Evolutionary conservation across 169 alveolate species (phyloP).

Genomic region (Plasmodium ovale): DNA sequence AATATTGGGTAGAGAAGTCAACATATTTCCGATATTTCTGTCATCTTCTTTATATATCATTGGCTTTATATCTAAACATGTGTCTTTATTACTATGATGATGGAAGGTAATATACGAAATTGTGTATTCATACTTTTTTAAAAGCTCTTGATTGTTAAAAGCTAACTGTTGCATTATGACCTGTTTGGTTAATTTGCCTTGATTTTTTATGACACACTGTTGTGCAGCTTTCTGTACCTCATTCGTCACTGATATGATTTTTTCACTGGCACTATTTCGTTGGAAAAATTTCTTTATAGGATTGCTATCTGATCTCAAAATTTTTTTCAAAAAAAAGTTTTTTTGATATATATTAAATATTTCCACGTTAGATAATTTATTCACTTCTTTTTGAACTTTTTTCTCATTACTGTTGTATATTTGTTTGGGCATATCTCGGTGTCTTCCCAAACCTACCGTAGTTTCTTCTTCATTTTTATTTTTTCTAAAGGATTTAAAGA

Average conservation of each 20-base stretch:
- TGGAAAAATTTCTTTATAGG: constrained; percentile 8
- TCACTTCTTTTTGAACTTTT: no score
- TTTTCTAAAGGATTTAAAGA: not conserved
- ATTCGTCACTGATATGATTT: constrained; percentile 6
- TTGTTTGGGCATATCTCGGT: not conserved
- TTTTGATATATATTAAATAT: constrained; percentile 37
- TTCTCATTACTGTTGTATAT: not conserved
- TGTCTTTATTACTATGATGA: not conserved
- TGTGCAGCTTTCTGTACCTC: constrained; percentile 22
- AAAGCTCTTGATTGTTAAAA: constrained; percentile 8
- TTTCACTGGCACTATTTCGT: not conserved
- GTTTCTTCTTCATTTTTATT: constrained; percentile 1
- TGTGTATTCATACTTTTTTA: constrained; percentile 17
- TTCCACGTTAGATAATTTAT: not conserved
- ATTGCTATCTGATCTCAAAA: not conserved
- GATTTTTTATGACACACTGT: constrained; percentile 15
- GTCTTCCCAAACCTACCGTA: not conserved
- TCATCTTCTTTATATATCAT: constrained; percentile 20
- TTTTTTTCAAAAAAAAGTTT: constrained; percentile 15
- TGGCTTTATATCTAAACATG: constrained; percentile 40
- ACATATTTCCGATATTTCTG: not conserved
- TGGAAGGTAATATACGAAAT: not conserved
- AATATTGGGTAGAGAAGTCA: constrained; percentile 20
- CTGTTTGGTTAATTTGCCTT: constrained; percentile 10
- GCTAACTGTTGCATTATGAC: constrained; percentile 30